These are phyloP conservation scores for Akanthomyces lecanii DNA, from an alignment of 2,329 filamentous ascomycete species.

Conservation along the genomic window DNA sequence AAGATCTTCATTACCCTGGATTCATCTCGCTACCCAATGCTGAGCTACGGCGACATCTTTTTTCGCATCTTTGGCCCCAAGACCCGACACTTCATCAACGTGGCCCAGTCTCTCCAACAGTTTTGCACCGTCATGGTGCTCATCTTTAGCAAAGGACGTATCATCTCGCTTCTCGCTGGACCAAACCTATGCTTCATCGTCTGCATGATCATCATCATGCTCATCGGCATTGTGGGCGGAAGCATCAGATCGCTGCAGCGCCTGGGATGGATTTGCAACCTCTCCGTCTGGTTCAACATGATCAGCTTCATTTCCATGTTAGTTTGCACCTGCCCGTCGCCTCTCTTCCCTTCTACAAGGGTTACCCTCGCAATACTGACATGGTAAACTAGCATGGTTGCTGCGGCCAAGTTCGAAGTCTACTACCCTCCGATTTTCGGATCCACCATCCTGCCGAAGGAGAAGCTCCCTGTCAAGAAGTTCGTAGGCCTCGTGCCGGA, in stretches of 20 bases:
- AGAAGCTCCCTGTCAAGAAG: constrained; percentile 2
- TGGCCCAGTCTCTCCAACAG: constrained; percentile 43
- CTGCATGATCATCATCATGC: constrained; percentile 46
- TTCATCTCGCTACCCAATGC: constrained; percentile 41
- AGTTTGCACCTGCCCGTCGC: not conserved
- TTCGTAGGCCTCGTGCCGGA: constrained; percentile 16
- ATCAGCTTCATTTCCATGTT: constrained; percentile 40
- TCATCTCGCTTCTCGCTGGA: constrained; percentile 45
- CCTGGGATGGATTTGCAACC: constrained; percentile 51
- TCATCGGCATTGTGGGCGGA: constrained; percentile 47
- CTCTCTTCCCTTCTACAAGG: too few species aligned
- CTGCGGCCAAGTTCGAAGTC: constrained; percentile 11
- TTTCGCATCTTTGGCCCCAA: constrained; percentile 43
- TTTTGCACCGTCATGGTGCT: constrained; percentile 48
- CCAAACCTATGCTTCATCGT: constrained; percentile 48
- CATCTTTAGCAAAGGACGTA: constrained; percentile 49
- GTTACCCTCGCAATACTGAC: not conserved
- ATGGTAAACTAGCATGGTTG: constrained; percentile 10
- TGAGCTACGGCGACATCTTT: constrained; percentile 43
- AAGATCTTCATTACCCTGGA: constrained; percentile 41
- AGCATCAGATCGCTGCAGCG: constrained; percentile 52
- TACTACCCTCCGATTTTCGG: constrained; percentile 4
- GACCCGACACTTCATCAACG: constrained; percentile 42
- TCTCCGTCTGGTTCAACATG: constrained; percentile 54
- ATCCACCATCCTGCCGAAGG: constrained; percentile 15